Evolutionary conservation across 768 basidiomycete species (phyloP), one percentile per base, ranked within the genome.

Genomic region (Leccinum fibrillosum): DNA sequence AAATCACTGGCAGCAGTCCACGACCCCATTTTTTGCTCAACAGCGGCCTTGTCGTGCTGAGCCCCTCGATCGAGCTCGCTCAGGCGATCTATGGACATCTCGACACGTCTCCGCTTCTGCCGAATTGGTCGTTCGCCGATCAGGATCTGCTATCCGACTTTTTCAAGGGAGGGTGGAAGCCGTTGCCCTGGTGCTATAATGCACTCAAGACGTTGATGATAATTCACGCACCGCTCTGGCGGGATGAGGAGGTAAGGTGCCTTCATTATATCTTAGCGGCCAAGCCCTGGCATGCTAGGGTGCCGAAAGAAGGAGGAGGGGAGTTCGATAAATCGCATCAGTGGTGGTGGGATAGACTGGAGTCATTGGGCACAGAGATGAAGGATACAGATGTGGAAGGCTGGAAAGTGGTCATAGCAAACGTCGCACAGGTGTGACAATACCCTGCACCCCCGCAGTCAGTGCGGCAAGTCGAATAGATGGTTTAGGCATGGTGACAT

Each of bases 151-250:
- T 98, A 28, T 82, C 94, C 1, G 82, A 80, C 32, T 84, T 85
- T 67, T 98, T 96, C 77, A 73, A 79, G 56, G 89, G 87, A 17
- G 85, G 73, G 69, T 94, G 92, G 90, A 80, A 77, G 54, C 86
- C 90, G 3, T 73, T 96, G 42, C 83, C 87, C 1, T 97, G 90
- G 85, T 85, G 85, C 60, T 95, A 94, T 72, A 99, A 99, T 66
- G 94, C 94, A 0, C 78, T 98, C 62, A 94, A 93, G 75, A 90
- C 94, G 19, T 72, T 93, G 64, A 81, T 89, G 49, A 66, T 77
- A 34, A 78, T 86, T 42, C 97, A 99, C 72, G 72, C 80, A 35
- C 69, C 80, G 34, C 68, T 93, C 64, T 99, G 96, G 96, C 76
- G 82, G 44, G 93, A 97, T 67, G 84, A 86, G 4, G 88, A 94